Evolutionary conservation across 116 monocot genomes (phyloP).

Genomic region (Trichopus zeylanicus): DNA sequence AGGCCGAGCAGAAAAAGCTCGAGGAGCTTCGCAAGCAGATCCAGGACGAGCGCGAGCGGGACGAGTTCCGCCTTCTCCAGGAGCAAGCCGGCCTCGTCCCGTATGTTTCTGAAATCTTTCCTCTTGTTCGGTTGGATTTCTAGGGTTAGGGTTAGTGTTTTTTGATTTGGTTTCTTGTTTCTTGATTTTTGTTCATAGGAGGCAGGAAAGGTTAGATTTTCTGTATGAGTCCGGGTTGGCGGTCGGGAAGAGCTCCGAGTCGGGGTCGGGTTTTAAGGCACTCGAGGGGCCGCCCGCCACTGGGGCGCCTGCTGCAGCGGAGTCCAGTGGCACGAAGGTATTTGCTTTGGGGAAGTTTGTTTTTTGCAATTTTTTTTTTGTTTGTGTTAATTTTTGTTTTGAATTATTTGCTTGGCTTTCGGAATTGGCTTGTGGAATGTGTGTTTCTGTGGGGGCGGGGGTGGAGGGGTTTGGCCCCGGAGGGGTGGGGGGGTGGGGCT

Average conservation of each 20-base stretch:
- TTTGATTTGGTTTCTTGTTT: neutral
- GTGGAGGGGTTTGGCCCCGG: too few relatives aligned
- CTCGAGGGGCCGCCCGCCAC: constrained; percentile 39
- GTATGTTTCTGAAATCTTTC: constrained; percentile 21
- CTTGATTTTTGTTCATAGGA: constrained; percentile 29
- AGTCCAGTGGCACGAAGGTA: constrained; percentile 48
- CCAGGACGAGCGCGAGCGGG: constrained; percentile 84
- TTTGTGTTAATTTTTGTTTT: neutral
- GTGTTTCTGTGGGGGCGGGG: too few relatives aligned
- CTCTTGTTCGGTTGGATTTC: neutral
- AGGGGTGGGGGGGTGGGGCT: too few relatives aligned
- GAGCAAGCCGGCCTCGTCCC: constrained; percentile 85
- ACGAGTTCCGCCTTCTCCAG: constrained; percentile 86
- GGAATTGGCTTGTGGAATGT: too few relatives aligned
- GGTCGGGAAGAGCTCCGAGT: constrained; percentile 81
- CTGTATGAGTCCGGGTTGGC: constrained; percentile 93
- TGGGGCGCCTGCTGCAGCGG: constrained; percentile 5
- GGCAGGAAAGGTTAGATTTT: constrained; percentile 93
- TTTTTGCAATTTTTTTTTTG: neutral
- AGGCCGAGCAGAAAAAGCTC: constrained; percentile 79
- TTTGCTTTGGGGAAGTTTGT: neutral
- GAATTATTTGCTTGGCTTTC: neutral
- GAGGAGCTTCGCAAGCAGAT: constrained; percentile 98
- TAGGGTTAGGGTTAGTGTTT: constrained; percentile 4
- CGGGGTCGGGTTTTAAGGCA: constrained; percentile 57